Conservation (phyloP, 164 flowering plant genomes). For the Tetrastigma voinierianum region DNA sequence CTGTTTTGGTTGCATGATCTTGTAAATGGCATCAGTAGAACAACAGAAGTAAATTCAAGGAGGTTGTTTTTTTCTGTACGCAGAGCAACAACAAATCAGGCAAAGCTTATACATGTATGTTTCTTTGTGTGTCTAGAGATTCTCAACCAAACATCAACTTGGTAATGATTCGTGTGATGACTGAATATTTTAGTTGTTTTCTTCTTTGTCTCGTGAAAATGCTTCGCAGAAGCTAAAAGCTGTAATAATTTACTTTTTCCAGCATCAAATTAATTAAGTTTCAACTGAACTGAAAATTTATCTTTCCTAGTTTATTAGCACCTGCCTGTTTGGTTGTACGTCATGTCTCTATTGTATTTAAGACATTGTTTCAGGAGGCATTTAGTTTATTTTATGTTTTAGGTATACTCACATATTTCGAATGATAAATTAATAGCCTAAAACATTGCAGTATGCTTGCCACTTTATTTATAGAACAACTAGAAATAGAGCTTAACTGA, state of each 20-base stretch:
- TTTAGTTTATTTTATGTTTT: constrained; percentile 5
- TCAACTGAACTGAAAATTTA: too few relatives aligned
- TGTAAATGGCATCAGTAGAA: constrained; percentile 65
- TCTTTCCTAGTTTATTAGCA: too few relatives aligned
- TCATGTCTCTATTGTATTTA: background rate
- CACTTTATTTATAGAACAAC: constrained; percentile 72
- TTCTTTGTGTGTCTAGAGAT: constrained; percentile 8
- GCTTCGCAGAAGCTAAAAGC: constrained; percentile 21
- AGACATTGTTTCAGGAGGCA: too few relatives aligned
- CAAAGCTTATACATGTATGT: constrained; percentile 79
- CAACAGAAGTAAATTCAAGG: constrained; percentile 76
- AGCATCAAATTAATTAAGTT: too few relatives aligned
- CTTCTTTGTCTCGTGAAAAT: background rate
- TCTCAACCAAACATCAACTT: background rate
- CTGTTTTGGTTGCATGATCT: constrained; percentile 6
- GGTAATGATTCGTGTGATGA: background rate
- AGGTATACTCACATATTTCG: too few relatives aligned
- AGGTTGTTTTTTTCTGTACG: constrained; percentile 81
- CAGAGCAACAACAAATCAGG: constrained; percentile 76
- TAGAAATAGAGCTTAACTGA: constrained; percentile 76
- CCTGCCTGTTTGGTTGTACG: too few relatives aligned
- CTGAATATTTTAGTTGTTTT: background rate
- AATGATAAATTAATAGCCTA: constrained; percentile 25
- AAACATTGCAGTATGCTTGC: constrained; percentile 69
- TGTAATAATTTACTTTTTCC: too few relatives aligned